Conservation (phyloP, 2,329 filamentous ascomycete genomes). For the Amauroascus verrucosus region DNA sequence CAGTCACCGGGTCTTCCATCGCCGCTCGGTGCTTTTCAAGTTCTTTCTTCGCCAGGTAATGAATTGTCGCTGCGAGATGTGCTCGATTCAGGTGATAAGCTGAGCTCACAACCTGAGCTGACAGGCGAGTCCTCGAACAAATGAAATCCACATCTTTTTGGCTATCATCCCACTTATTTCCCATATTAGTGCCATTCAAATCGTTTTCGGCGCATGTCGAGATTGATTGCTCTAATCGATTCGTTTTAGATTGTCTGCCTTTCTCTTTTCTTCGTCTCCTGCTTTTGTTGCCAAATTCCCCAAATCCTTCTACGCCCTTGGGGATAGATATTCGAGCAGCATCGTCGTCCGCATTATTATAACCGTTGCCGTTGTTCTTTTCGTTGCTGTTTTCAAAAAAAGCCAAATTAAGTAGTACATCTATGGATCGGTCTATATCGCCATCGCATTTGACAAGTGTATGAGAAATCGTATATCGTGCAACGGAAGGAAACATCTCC, state of each 20-base stretch:
- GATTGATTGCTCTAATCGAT: constrained; percentile 21
- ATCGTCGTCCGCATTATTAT: constrained; percentile 37
- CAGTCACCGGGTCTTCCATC: constrained; percentile 35
- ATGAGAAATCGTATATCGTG: constrained; percentile 54
- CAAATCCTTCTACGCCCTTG: constrained; percentile 78
- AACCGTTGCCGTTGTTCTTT: not conserved
- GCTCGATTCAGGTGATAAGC: constrained; percentile 50
- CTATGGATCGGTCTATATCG: constrained; percentile 60
- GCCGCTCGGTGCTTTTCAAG: constrained; percentile 32
- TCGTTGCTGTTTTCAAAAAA: constrained; percentile 53
- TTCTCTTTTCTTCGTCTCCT: constrained; percentile 39
- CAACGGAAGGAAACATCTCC: constrained; percentile 62
- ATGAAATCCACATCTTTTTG: constrained; percentile 53
- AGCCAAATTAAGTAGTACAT: constrained; percentile 68
- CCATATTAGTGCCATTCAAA: constrained; percentile 8
- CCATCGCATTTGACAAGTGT: constrained; percentile 58
- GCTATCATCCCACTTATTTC: constrained; percentile 51
- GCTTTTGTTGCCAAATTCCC: constrained; percentile 40
- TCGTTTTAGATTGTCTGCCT: constrained; percentile 27
- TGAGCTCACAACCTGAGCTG: constrained; percentile 42
- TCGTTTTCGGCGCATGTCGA: constrained; percentile 2
- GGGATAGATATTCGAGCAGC: constrained; percentile 38
- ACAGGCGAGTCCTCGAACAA: constrained; percentile 39
- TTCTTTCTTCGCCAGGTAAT: constrained; percentile 42
- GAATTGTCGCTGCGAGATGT: constrained; percentile 47